These are phyloP conservation scores for Arthrocladium fulminans DNA, from an alignment of 2,329 filamentous ascomycete species.

Conservation along the genomic window DNA sequence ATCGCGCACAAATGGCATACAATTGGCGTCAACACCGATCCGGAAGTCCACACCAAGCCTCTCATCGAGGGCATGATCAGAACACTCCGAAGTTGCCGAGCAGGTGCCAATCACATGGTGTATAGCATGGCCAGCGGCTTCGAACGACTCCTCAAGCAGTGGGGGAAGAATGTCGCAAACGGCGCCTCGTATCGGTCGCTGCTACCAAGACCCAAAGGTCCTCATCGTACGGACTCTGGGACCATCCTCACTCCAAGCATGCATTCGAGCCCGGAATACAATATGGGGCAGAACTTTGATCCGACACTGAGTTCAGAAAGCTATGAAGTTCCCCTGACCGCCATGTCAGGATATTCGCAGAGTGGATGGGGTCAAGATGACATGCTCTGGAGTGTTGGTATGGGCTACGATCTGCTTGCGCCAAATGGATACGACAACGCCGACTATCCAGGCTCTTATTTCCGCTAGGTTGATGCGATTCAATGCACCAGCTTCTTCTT, in stretches of 20 bases:
- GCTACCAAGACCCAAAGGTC: background rate
- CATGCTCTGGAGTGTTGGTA: conserved; percentile 23
- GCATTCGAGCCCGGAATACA: conserved; percentile 7
- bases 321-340: conserved; percentile 4
- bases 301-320: conserved; percentile 13
- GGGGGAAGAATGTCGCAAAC: conserved; percentile 10
- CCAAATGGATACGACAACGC: background rate
- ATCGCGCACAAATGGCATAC: conserved; percentile 24
- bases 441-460: background rate
- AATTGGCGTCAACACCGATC: conserved; percentile 21
- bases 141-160: conserved; percentile 17
- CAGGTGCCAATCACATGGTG: conserved; percentile 20
- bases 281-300: conserved; percentile 12
- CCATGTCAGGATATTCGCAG: conserved; percentile 14
- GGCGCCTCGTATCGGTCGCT: background rate
- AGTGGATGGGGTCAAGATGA: conserved; percentile 22
- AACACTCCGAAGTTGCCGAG: conserved; percentile 14
- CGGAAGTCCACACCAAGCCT: conserved; percentile 19
- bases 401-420: conserved; percentile 22
- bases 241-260: conserved; percentile 7
- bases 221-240: conserved; percentile 1
- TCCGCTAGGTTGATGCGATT: background rate
- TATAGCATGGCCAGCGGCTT: conserved; percentile 23
- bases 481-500: background rate
- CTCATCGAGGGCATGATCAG: conserved; percentile 21